Percentiles rank a stretch among this genome's conserved stretches.
Evolutionary conservation across 228 moss, liverwort and hornwort genomes (phyloP).

Genomic region (Sphagnum magellanicum): DNA sequence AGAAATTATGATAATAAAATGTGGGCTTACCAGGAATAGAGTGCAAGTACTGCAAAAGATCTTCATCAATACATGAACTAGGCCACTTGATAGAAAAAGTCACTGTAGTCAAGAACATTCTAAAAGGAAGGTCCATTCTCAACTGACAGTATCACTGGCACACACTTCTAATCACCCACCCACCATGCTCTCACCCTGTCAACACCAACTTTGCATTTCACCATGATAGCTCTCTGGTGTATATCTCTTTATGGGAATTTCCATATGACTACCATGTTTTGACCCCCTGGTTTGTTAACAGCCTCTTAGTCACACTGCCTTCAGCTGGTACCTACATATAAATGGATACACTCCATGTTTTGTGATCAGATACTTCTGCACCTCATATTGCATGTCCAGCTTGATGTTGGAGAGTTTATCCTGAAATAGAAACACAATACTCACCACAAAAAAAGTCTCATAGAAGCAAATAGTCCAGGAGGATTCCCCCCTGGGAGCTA

Average conservation of each 20-base stretch:
- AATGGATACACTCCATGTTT: no score
- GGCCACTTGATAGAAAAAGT: slow-evolving; percentile 69
- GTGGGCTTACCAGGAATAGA: slow-evolving; percentile 40
- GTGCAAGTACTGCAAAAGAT: slow-evolving; percentile 45
- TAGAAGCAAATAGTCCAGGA: slow-evolving; percentile 74
- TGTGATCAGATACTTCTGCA: no score
- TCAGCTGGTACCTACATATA: no score
- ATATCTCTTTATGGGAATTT: no score
- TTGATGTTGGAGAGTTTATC: no score
- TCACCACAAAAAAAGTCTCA: slow-evolving; percentile 69
- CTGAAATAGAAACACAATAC: not conserved
- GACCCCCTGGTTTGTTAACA: no score
- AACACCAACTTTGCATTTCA: not conserved
- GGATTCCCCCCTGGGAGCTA: slow-evolving; percentile 67
- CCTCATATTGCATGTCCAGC: no score
- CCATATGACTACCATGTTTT: no score
- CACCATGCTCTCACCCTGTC: not conserved
- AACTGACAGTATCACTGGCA: slow-evolving; percentile 60
- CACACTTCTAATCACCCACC: slow-evolving; percentile 45
- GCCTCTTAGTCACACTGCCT: no score
- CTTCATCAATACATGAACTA: slow-evolving; percentile 33
- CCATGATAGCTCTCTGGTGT: not conserved
- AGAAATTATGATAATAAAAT: not conserved
- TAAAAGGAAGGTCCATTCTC: slow-evolving; percentile 63
- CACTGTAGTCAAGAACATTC: slow-evolving; percentile 59